Conservation (phyloP, 2,329 filamentous ascomycete genomes). For the Akanthomyces dipterigenus region DNA sequence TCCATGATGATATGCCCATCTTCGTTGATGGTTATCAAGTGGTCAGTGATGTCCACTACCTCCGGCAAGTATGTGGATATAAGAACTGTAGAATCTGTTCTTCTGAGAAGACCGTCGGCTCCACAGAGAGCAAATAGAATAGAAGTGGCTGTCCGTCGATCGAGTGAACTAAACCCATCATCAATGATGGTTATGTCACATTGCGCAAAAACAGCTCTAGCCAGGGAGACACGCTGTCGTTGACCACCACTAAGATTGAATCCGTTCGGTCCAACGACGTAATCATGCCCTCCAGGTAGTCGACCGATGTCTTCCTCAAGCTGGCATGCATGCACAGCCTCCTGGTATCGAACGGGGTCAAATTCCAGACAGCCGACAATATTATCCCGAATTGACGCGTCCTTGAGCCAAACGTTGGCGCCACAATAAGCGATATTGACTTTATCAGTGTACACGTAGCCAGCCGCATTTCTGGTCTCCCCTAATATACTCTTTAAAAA, state of each 20-base stretch:
- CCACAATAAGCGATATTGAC: neutral
- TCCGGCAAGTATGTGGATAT: neutral
- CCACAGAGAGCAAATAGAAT: neutral
- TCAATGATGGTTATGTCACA: neutral
- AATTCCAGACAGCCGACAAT: neutral
- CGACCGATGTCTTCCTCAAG: neutral
- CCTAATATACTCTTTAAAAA: neutral
- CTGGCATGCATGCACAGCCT: neutral
- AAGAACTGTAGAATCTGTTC: neutral
- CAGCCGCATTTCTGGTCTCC: neutral
- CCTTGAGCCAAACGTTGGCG: neutral
- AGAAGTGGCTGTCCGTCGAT: neutral
- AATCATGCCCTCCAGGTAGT: neutral
- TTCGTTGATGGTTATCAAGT: neutral
- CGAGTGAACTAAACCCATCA: neutral
- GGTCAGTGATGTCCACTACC: neutral
- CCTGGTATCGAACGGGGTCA: neutral
- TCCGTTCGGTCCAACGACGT: neutral
- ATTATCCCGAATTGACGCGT: neutral
- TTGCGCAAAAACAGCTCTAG: neutral
- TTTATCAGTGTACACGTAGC: neutral
- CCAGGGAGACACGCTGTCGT: neutral
- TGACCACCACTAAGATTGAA: slow-evolving; percentile 1
- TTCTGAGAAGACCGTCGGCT: neutral
- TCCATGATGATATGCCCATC: neutral